Base-by-base conservation (phyloP, 169 alveolate species). In the Plasmodium chabaudi region DNA sequence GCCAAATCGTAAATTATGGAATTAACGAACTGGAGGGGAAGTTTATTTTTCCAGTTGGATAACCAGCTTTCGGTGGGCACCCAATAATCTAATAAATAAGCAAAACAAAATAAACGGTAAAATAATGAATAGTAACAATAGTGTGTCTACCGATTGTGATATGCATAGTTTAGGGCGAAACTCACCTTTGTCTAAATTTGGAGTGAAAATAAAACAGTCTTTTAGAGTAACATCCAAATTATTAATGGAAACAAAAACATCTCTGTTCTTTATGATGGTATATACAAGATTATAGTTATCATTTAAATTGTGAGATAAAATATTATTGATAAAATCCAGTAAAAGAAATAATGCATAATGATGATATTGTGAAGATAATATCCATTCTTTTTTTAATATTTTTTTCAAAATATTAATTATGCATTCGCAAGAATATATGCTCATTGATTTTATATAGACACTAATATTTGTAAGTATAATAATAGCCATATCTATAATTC, bases 361-460 rank as follows among this genome's bases (percentile, higher is more conserved):
- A 67, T 82, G 90, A 44, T 82, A 55, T 46, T 82, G 84, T 17
- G 90, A 82, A 10, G 90, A 82, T 23, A 82, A 34, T 15, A 82
- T 55, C 90, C 90, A 82, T 67, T 82, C 90, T 49, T 82, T 82
- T 60, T 82, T 82, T 67, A 82, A 82, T 67, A 82, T 47, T 82
- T 82, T 82, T 53, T 82, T 82, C 47, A 82, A 67, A 51, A 82
- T 68, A 67, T 25, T 68, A 65, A 82, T 82, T 49, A 82, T 82
- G 53, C 84, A 67, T 59, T 82, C 90, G 59, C 90, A 82, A 1
- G 90, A 82, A 19, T 67, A 67, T 15, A 71, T 68, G 44, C 46
- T 68, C 90, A 82, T 82, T 25, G 90, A 82, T 46, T 82, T 82
- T 17, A 82, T 82, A 59, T 82, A 82, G 0, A 82, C 90, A 59